Evolutionary conservation across 371 early-diverging fungal species (phyloP).

Genomic region (Rhizopus arrhizus): DNA sequence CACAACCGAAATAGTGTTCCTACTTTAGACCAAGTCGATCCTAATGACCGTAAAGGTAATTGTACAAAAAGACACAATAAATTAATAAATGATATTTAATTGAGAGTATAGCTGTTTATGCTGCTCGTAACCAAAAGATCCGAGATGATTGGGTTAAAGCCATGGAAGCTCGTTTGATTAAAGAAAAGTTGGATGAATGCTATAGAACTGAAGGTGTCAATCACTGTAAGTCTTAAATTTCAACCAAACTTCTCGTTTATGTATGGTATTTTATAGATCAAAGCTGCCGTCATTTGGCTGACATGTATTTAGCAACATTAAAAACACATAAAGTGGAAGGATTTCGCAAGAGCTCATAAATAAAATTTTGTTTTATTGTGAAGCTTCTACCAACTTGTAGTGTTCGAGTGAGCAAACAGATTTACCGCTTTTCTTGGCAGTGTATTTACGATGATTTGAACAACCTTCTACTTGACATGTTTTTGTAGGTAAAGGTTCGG

Average conservation of each 20-base stretch:
- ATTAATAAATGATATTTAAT: not conserved
- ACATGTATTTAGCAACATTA: constrained; percentile 46
- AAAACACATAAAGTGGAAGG: constrained; percentile 55
- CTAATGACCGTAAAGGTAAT: constrained; percentile 51
- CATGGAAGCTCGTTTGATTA: constrained; percentile 80
- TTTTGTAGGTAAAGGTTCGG: not conserved
- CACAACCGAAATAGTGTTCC: constrained; percentile 36
- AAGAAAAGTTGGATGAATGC: constrained; percentile 77
- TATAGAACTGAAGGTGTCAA: constrained; percentile 83
- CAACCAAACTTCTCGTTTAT: too few species aligned
- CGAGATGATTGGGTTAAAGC: constrained; percentile 85
- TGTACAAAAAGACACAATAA: not conserved
- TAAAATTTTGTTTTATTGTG: constrained; percentile 10
- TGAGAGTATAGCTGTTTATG: constrained; percentile 59
- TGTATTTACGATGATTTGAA: constrained; percentile 40
- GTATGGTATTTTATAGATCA: constrained; percentile 29
- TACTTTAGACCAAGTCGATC: constrained; percentile 51
- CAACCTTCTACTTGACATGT: constrained; percentile 42
- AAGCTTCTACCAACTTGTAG: constrained; percentile 36
- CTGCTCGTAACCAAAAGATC: constrained; percentile 75
- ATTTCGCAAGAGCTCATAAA: constrained; percentile 45
- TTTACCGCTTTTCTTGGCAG: constrained; percentile 40
- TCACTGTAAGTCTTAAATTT: constrained; percentile 60
- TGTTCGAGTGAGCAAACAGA: constrained; percentile 51
- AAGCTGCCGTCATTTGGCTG: constrained; percentile 52